Percentiles rank a stretch among this genome's conserved stretches.
Conservation (phyloP, 2,329 filamentous ascomycete species). For the Aspergillus phoenicis region DNA sequence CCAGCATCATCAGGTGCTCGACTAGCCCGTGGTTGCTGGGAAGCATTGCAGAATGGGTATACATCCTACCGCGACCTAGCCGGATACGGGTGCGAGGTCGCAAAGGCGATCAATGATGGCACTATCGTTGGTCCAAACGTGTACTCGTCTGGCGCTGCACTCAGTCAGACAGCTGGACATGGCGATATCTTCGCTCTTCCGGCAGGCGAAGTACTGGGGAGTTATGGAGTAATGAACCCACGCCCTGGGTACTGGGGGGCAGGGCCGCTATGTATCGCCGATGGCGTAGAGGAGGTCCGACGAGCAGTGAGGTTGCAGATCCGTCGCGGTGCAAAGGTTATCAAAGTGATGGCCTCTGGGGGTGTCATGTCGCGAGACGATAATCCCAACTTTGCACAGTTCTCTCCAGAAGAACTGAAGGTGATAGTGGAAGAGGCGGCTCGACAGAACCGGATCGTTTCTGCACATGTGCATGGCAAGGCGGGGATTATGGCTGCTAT, state of each 20-base stretch:
- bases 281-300: constrained; percentile 3
- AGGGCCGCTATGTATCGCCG: constrained; percentile 1
- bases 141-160: background rate
- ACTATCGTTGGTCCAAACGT: constrained; percentile 2
- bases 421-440: background rate
- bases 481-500: constrained; percentile 1
- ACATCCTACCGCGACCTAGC: constrained; percentile 8
- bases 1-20: constrained; percentile 1
- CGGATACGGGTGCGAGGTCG: background rate
- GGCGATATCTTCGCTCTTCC: constrained; percentile 6
- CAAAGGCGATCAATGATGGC: background rate
- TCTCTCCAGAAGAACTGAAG: background rate
- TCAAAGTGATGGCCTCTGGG: background rate
- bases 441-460: background rate
- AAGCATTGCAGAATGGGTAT: constrained; percentile 2
- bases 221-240: background rate
- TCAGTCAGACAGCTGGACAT: constrained; percentile 4
- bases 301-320: constrained; percentile 1
- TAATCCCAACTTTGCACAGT: background rate
- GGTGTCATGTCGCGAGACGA: constrained; percentile 9
- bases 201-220: background rate
- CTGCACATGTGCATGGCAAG: constrained; percentile 6
- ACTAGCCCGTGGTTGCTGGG: constrained; percentile 4
- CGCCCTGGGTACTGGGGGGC: constrained; percentile 3
- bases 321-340: constrained; percentile 6